Base-by-base conservation (phyloP, 2,329 filamentous ascomycete species). In the Gnomoniopsis smithogilvyi region DNA sequence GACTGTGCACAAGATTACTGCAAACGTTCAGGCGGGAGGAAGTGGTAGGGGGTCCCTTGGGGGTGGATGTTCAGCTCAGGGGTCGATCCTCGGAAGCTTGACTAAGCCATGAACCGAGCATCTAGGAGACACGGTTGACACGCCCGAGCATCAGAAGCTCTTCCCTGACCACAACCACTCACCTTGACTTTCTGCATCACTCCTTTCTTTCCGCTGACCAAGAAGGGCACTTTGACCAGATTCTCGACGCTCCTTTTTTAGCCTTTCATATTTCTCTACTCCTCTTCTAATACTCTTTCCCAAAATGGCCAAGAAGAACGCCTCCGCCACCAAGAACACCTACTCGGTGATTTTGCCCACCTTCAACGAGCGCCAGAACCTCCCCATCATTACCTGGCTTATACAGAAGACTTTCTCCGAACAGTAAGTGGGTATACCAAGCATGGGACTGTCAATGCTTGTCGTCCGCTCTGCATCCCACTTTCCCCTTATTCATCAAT, bases 311-410 rank as follows among this genome's bases (percentile, higher is more conserved):
- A 72, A 76, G 55, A 67, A 68, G 54, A 79, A 78, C 67, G 69
- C 72, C 52, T 60, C 66, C 58, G 62, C 67, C 41, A 62, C 69
- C 54, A 74, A 75, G 68, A 82, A 95, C 82, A 96, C 94, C 78
- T 99, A 97, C 84, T 96, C 94, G 66, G 89, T 99, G 72, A 94
- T 99, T 72, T 86, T 99, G 65, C 95, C 95, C 59, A 99, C 95
- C 63, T 99, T 96, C 86, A 98, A 99, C 76, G 95, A 99, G 84
- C 91, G 95, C 72, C 88, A 87, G 75, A 99, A 99, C 79, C 86
- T 99, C 66, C 95, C 95, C 69, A 95, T 99, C 74, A 92, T 98
- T 72, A 86, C 89, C 70, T 98, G 92, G 91, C 80, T 99, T 74
- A 84, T 99, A 66, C 91, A 96, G 79, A 89, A 88, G 74, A 97